A percentile compares a stretch with the other conserved stretches of the same genome.
These are phyloP conservation scores for Penicillium macrosclerotiorum DNA, from an alignment of 495 filamentous ascomycete genomes.

Conservation along the genomic window DNA sequence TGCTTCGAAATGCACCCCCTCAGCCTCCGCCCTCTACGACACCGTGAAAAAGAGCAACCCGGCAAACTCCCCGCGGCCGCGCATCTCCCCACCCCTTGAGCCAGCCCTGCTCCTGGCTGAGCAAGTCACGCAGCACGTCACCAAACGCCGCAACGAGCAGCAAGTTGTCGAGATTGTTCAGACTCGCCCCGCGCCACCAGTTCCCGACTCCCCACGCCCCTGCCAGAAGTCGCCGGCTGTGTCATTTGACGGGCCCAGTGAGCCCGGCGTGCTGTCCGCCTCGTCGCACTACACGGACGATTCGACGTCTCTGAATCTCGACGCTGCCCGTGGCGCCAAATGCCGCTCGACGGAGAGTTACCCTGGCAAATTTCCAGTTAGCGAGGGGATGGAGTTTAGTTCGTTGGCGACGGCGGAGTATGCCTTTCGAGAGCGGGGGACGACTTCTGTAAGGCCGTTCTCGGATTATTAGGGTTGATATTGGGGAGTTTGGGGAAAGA, in stretches of 20 bases:
- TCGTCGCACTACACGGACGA: neutral
- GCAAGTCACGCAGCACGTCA: neutral
- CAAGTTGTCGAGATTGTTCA: neutral
- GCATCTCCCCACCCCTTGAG: too few relatives aligned
- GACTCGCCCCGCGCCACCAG: neutral
- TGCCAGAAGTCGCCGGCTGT: neutral
- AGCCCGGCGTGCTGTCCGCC: neutral
- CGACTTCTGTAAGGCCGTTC: conserved; percentile 35
- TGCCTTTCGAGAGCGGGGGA: conserved; percentile 22
- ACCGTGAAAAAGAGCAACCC: neutral
- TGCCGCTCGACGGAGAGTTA: conserved; percentile 33
- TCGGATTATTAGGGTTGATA: conserved; percentile 26
- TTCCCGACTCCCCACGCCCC: neutral
- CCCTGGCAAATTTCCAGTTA: conserved; percentile 36
- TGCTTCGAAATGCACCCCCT: too few relatives aligned
- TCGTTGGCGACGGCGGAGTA: conserved; percentile 26
- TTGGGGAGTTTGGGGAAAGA: neutral
- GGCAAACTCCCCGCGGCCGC: neutral
- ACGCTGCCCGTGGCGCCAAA: conserved; percentile 8
- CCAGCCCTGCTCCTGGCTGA: too few relatives aligned
- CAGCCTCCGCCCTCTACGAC: conserved; percentile 7
- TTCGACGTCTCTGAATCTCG: conserved; percentile 1
- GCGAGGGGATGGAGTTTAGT: conserved; percentile 29
- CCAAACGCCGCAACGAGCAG: neutral
- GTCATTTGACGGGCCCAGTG: neutral